These are phyloP conservation scores for Bromus sterilis DNA, from an alignment of 176 grass and related monocot species.

Conservation along the genomic window DNA sequence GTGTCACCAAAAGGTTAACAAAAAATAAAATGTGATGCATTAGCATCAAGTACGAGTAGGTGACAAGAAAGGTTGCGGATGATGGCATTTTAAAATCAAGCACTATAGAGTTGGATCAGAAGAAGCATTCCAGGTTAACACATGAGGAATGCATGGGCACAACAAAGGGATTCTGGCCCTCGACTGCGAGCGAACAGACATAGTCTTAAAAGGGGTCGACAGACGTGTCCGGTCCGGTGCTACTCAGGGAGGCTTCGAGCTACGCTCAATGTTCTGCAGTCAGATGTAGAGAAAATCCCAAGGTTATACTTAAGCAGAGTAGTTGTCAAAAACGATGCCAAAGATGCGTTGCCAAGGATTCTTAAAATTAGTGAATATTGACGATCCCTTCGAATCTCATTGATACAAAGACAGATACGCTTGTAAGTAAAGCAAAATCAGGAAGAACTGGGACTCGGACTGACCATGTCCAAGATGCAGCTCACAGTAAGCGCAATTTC, in stretches of 20 bases:
- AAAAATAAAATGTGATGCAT: neutral
- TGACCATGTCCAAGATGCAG: neutral
- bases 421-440: neutral
- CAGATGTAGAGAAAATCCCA: neutral
- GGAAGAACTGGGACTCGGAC: neutral
- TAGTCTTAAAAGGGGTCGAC: neutral
- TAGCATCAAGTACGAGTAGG: neutral
- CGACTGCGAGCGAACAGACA: neutral
- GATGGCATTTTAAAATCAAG: neutral
- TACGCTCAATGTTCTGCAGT: neutral
- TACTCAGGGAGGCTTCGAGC: neutral
- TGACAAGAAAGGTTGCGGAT: neutral
- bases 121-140: neutral
- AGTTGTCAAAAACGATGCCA: neutral
- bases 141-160: neutral
- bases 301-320: neutral
- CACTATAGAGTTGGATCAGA: neutral
- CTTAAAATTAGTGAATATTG: neutral
- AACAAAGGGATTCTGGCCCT: neutral
- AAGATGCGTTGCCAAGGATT: neutral
- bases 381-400: neutral
- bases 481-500: slow-evolving; percentile 53
- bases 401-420: neutral
- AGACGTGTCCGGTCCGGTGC: neutral
- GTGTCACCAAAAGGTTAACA: neutral